Evolutionary conservation across 768 basidiomycete species (phyloP), one percentile per base, ranked within the genome.

Genomic region (Boletellus ananiceps): DNA sequence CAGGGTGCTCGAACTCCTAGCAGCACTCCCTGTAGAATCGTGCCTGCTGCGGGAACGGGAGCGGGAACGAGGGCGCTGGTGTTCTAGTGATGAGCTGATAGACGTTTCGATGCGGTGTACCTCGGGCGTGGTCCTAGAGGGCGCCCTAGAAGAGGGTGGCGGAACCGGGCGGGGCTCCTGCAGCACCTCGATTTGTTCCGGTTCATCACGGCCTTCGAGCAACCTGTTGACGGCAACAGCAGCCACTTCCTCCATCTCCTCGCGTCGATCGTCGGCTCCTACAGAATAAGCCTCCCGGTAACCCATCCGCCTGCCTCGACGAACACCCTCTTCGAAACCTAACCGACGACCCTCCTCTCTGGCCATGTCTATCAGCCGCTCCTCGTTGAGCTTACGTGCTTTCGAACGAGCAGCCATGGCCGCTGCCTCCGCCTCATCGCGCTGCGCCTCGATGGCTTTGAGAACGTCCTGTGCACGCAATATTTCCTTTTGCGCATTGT

Each of bases 401-500:
- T 60, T 73, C 13, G 73, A 69, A n/a, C 80, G 69, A 21, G 77
- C 73, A 12, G 70, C 67, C 8, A 67, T 63, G 0, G 76, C 75
- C 33, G 74, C 69, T 5, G 71, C 66, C 52, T 82, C 79, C 0
- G 80, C 80, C 2, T 75, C 71, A 12, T 70, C 67, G 2, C 78
- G 71, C 37, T 80, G 74, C 0, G 66, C 65, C 42, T 81, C 76
- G 4, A 81, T 67, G 16, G 72, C 66, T 29, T 72, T 67, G 11
- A 83, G 71, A 4, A 79, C 69, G 4, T 73, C 69, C 52, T 84
- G 81, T 0, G 82, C 82, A 32, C 74, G 72, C 19, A 67, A 60
- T 35, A 84, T 81, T 57, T 84, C 81, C 68, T 69, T 70, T 55
- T 84, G 81, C 14, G 83, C 83, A 31, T 74, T 68, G 15, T 79